Evolutionary conservation across 176 grass and related monocot genomes (phyloP), one percentile per base, ranked within the genome.

Genomic region (Metroxylon sagu): DNA sequence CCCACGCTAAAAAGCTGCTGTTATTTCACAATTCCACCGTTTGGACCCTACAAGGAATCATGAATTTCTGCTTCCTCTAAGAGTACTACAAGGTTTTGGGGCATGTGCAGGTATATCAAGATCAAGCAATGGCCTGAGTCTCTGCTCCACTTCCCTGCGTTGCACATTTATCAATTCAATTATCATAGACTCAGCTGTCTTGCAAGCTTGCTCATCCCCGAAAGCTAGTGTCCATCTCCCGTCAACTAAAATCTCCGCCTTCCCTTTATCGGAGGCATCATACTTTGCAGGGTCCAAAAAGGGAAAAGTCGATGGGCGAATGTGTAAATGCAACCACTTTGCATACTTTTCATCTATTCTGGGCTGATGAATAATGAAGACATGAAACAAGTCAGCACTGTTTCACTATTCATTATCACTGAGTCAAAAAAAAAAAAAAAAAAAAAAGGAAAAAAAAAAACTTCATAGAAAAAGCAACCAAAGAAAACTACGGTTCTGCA

Each of bases 211-310:
- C 66, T 89, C 81, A 60, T 82, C 82, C 57, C 61, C 83, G 56
- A 93, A 99, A 60, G 94, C 94, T 54, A 99, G 85, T 14, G 88
- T 99, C 94, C 94, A 99, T 64, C 94, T 82, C 49, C 94, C 94
- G 72, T 93, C 88, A 64, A 99, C 88, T 64, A 99, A 84, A 74
- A 80, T 60, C 79, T 92, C 89, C n/a, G 67, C 52, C 60, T 87
- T 72, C 26, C 75, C 83, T 77, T 54, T 82, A 48, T 49, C 52
- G 10, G 77, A 82, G 23, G 14, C 49, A 79, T 83, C 73, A 61
- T 65, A 73, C 59, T 89, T 98, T 35, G 60, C 65, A 10, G 82
- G 74, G 64, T 99, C 94, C 80, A 99, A 61, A 74, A 99, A 93
- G 4, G 88, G 88, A 17, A 81, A 71, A 19, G 79, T 83, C 49